Evolutionary conservation across 306 rosid species (phyloP).

Genomic region (Quillaja saponaria): DNA sequence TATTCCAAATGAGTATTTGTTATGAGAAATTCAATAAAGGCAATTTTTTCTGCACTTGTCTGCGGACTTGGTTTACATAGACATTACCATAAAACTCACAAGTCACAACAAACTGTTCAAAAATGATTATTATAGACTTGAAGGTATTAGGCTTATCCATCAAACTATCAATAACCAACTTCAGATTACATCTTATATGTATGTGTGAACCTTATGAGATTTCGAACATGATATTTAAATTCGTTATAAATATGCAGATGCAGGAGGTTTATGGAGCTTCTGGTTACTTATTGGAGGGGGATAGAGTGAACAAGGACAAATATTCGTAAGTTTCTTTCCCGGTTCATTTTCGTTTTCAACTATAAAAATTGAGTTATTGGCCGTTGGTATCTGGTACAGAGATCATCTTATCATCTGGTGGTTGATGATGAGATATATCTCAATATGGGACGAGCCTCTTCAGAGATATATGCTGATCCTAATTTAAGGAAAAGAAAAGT

Average conservation of each 20-base stretch:
- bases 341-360: background rate
- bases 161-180: too few relatives aligned
- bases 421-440: background rate
- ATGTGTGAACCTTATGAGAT: constrained; percentile 15
- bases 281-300: constrained; percentile 77
- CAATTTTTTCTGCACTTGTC: too few relatives aligned
- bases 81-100: too few relatives aligned
- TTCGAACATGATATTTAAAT: constrained; percentile 27
- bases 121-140: too few relatives aligned
- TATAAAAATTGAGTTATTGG: constrained; percentile 10
- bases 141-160: background rate
- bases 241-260: constrained; percentile 63
- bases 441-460: constrained; percentile 1
- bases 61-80: too few relatives aligned
- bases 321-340: constrained; percentile 49
- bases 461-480: constrained; percentile 5
- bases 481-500: constrained; percentile 6
- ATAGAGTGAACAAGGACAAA: constrained; percentile 46
- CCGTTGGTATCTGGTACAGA: too few relatives aligned
- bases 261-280: constrained; percentile 88
- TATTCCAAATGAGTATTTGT: too few relatives aligned
- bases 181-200: too few relatives aligned
- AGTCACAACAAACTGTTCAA: background rate
- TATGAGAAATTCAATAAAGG: too few relatives aligned
- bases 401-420: too few relatives aligned